These are phyloP conservation scores for Avena atlantica DNA, from an alignment of 176 grass and related monocot genomes.

Conservation along the genomic window DNA sequence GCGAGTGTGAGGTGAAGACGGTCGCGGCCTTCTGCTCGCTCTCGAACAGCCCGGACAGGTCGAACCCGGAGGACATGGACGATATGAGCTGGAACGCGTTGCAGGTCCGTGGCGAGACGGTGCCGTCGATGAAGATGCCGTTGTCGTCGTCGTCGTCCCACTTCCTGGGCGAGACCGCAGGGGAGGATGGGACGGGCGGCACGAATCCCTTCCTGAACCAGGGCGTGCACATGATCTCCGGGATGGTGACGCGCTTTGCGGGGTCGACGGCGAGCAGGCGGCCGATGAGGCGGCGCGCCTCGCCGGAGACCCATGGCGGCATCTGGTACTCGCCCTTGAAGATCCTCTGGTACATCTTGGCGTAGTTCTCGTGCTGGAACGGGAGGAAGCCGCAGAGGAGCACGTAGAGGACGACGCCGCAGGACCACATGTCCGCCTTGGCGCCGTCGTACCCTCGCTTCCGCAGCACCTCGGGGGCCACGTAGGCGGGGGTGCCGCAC, in stretches of 20 bases:
- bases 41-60: slow-evolving; percentile 88
- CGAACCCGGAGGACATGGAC: slow-evolving; percentile 93
- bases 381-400: slow-evolving; percentile 88
- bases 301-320: slow-evolving; percentile 80
- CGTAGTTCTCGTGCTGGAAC: slow-evolving; percentile 80
- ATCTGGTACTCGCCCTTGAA: slow-evolving; percentile 81
- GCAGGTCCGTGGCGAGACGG: slow-evolving; percentile 71
- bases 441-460: slow-evolving; percentile 86
- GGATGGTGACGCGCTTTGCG: slow-evolving; percentile 71
- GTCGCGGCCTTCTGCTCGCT: slow-evolving; percentile 58
- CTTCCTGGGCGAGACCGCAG: slow-evolving; percentile 29
- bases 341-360: slow-evolving; percentile 93
- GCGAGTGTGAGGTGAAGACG: slow-evolving; percentile 72
- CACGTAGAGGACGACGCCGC: slow-evolving; percentile 93
- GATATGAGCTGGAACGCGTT: slow-evolving; percentile 98
- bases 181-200: slow-evolving; percentile 31
- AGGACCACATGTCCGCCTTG: slow-evolving; percentile 85
- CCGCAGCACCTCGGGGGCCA: slow-evolving; percentile 88
- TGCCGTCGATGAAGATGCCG: background rate
- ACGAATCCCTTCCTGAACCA: slow-evolving; percentile 82
- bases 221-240: slow-evolving; percentile 64
- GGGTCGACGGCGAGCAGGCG: slow-evolving; percentile 84
- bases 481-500: slow-evolving; percentile 98
- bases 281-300: slow-evolving; percentile 73
- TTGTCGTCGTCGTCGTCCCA: background rate